Evolutionary conservation across 371 early-diverging fungal species (phyloP), one percentile per base, ranked within the genome.

Genomic region (Rhizoclosmatium hyalinum): DNA sequence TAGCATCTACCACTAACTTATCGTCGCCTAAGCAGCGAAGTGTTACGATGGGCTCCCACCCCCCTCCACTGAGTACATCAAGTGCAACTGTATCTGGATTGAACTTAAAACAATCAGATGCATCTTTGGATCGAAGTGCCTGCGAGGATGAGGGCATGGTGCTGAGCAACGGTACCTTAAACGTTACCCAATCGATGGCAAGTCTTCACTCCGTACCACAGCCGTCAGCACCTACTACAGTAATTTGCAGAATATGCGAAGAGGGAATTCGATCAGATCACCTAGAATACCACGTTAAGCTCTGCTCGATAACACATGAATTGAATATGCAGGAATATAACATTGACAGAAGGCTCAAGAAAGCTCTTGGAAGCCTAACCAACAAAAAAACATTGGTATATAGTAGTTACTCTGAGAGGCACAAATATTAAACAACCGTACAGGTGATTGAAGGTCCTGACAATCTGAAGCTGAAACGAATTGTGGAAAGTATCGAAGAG

Each of bases 191-290:
- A 45, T 21, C 44, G 12, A 68, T 17, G 8, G 53, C 53, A 50
- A 53, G 17, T 53, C 8, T 12, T 53, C 12, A 8, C 12, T 53
- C 53, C 17, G 21, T 58, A 14, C 14, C 58, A 24, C 19, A 6
- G 5, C 58, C 58, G 21, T 24, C 19, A 24, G 58, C 14, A n/a
- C n/a, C 24, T 66, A 10, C 32, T 53, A 14, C 24, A 50, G 66
- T 91, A 3, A 75, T 92, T 3, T 93, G 93, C 61, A 84, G 93
- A 17, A 90, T 93, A 24, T 93, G 93, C 70, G 93, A 93, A 74
- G 90, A 91, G 43, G 77, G 77, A 54, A 82, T 92, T 10, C 68
- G 77, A 32, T 80, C 88, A 1, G 47, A 73, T 12, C 80, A 77
- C 19, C 80, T 92, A 21, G 89, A 90, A 19, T 82, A 78, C 17